These are phyloP conservation scores for Pneumocystis carinii DNA, from an alignment of 1,139 yeast species.

Conservation along the genomic window DNA sequence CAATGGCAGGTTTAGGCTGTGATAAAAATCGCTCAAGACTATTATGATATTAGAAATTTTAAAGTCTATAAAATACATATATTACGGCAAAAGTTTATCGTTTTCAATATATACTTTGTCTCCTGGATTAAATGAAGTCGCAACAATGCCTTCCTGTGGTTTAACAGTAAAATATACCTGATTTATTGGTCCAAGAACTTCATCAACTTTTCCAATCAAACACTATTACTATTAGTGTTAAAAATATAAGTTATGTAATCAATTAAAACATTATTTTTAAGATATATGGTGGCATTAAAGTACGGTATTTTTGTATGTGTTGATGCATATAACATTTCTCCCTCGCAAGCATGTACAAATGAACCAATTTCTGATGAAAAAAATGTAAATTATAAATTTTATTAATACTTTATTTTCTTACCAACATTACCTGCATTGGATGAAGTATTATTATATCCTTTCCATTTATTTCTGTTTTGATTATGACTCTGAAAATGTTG, in stretches of 20 bases:
- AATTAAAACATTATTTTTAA: slow-evolving; percentile 45
- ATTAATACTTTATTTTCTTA: not conserved
- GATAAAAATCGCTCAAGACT: slow-evolving; percentile 1
- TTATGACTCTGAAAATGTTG: not conserved
- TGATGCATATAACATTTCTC: slow-evolving; percentile 92
- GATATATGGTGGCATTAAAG: slow-evolving; percentile 95
- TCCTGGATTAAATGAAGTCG: slow-evolving; percentile 81
- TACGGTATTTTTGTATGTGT: slow-evolving; percentile 89
- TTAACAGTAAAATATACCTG: slow-evolving; percentile 94
- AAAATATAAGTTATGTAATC: not conserved
- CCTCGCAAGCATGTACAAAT: slow-evolving; percentile 86
- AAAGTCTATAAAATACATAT: slow-evolving; percentile 19
- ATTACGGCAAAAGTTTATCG: slow-evolving; percentile 87
- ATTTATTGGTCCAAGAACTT: slow-evolving; percentile 90
- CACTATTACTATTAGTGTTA: slow-evolving; percentile 27
- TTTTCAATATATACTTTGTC: slow-evolving; percentile 93
- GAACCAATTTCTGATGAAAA: slow-evolving; percentile 70
- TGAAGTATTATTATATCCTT: not conserved
- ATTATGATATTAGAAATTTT: not conserved
- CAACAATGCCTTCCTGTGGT: slow-evolving; percentile 91
- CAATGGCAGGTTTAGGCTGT: not conserved
- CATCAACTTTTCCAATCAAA: slow-evolving; percentile 94
- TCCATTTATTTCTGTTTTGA: not conserved
- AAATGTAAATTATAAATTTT: not conserved
- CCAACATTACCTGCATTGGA: not conserved